Conservation (phyloP, 1,284 basidiomycete species). For the Melampsora americana region DNA sequence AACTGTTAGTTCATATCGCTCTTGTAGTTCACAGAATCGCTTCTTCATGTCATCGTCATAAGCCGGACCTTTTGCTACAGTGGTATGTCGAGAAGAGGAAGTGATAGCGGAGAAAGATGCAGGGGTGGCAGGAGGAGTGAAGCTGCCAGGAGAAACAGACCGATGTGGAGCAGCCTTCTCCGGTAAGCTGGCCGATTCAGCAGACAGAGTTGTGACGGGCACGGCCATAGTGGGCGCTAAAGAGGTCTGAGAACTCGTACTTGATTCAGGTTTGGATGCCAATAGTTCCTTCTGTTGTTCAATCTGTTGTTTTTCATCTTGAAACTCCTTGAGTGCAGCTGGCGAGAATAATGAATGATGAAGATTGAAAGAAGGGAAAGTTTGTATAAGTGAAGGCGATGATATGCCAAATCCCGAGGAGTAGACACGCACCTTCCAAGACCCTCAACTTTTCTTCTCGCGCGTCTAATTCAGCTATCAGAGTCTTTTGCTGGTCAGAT, state of each 20-base stretch:
- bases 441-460: slow-evolving; percentile 70
- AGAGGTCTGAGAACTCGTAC: neutral
- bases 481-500: slow-evolving; percentile 53
- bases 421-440: slow-evolving; percentile 61
- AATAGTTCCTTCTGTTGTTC: slow-evolving; percentile 43
- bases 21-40: slow-evolving; percentile 46
- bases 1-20: slow-evolving; percentile 66
- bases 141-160: slow-evolving; percentile 5
- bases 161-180: neutral
- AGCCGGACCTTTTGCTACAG: slow-evolving; percentile 24
- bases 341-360: slow-evolving; percentile 2
- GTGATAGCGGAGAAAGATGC: neutral
- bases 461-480: slow-evolving; percentile 70
- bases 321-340: slow-evolving; percentile 45
- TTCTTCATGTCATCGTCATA: slow-evolving; percentile 37
- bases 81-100: neutral
- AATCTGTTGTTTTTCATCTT: slow-evolving; percentile 29
- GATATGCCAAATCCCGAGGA: neutral
- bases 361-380: neutral
- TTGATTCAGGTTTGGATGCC: slow-evolving; percentile 23
- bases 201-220: neutral
- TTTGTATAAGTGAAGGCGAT: no score
- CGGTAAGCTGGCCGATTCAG: neutral
- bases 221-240: neutral
- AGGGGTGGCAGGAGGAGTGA: slow-evolving; percentile 33